Evolutionary conservation across 75 land plant genomes (phyloP), one percentile per base, ranked within the genome.

Genomic region (Sequoia sempervirens): DNA sequence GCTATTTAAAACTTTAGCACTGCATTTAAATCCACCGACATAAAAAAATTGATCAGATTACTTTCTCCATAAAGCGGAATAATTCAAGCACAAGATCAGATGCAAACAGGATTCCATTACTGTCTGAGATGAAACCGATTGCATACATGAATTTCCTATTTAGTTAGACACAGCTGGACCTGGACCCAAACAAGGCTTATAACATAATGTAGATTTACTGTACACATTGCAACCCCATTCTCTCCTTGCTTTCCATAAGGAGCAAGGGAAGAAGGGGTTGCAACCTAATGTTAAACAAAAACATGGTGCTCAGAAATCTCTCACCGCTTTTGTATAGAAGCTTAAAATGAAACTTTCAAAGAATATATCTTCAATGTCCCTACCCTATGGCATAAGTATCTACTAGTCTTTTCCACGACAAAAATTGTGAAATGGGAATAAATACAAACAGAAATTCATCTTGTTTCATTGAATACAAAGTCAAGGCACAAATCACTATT

Each of bases 31-130:
- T 30, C 32, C 73, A 70, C 13, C 11, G 36, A 13, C 36, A 32
- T 70, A 32, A 70, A 30, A 32, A 70, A 70, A 70, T 6, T 8
- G 15, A 70, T 70, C 36, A 32, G 73, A 70, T 12, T 70, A 11
- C 12, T 11, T 28, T 70, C 36, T 32, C 0, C 14, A 30, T 70
- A 10, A 11, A 70, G 36, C 1, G 10, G 15, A 70, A 70, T 8
- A 70, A 68, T 13, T 30, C 10, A 70, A 70, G 14, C 73, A 70
- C 73, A 32, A 70, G 36, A 70, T 70, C 73, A 70, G 12, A 70
- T 70, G 73, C 73, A 70, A 70, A 32, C 36, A 70, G 36, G 73
- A 70, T 37, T 30, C 73, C n/a, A 70, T 70, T 70, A 70, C 32
- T 30, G 36, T 32, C 73, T 30, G 36, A 32, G 14, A 10, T 1